These are phyloP conservation scores for Tylopilus microsporus DNA, from an alignment of 1,284 basidiomycete genomes.

Conservation along the genomic window DNA sequence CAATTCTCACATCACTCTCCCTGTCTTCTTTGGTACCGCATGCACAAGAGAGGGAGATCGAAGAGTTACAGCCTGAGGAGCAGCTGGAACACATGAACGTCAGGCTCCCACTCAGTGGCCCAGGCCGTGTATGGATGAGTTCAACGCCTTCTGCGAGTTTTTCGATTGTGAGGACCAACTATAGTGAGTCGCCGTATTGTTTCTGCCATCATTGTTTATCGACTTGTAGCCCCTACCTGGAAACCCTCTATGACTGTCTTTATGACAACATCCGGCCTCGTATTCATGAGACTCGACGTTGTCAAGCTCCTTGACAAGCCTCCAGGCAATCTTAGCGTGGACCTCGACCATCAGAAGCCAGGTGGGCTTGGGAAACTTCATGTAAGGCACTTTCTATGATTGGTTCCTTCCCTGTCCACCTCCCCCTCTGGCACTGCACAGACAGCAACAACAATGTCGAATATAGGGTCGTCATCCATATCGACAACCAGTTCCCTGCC, in stretches of 20 bases:
- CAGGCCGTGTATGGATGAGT: conserved; percentile 71
- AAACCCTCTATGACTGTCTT: conserved; percentile 84
- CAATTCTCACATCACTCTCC: no score
- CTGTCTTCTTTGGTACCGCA: no score
- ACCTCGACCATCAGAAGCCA: conserved; percentile 34
- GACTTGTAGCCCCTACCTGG: conserved; percentile 69
- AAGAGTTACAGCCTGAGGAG: no score
- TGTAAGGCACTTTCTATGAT: conserved; percentile 71
- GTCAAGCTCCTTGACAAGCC: conserved; percentile 36
- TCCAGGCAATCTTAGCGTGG: conserved; percentile 39
- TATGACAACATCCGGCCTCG: conserved; percentile 91
- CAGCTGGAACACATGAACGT: no score
- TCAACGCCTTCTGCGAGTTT: conserved; percentile 76
- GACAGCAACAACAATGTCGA: conserved; percentile 9
- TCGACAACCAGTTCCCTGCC: background rate
- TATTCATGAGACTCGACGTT: conserved; percentile 87
- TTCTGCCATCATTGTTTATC: background rate
- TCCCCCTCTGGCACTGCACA: background rate
- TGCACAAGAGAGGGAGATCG: no score
- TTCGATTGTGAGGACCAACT: conserved; percentile 79
- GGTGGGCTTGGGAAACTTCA: conserved; percentile 54
- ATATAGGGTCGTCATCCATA: conserved; percentile 1
- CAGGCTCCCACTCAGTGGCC: no score
- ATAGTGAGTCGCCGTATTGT: conserved; percentile 58
- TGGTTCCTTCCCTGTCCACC: conserved; percentile 44